Evolutionary conservation across 2,329 filamentous ascomycete species (phyloP).

Genomic region (Xylariaceae sp.): DNA sequence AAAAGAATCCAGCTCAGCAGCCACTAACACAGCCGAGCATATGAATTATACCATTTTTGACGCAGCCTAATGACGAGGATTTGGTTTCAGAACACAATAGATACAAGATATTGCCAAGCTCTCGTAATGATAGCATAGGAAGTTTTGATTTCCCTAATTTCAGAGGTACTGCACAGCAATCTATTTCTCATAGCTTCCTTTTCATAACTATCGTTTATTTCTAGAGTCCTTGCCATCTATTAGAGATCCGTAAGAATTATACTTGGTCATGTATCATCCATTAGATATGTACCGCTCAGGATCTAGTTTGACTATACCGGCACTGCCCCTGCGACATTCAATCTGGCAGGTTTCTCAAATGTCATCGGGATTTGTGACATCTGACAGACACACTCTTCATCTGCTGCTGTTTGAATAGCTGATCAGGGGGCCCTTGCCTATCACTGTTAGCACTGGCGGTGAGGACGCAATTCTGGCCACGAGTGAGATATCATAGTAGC

Average conservation of each 20-base stretch:
- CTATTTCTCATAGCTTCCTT: background rate
- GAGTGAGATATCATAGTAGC: background rate
- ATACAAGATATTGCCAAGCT: background rate
- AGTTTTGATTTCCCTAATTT: background rate
- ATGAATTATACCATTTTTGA: background rate
- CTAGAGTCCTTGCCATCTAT: background rate
- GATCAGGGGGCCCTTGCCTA: background rate
- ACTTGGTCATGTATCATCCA: background rate
- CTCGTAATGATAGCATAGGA: background rate
- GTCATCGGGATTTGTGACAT: background rate
- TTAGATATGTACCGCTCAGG: background rate
- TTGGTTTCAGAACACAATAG: background rate
- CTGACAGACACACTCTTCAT: background rate
- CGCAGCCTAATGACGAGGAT: background rate
- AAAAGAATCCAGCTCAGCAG: background rate
- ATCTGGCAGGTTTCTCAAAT: background rate
- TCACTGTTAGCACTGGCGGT: background rate
- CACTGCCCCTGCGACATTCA: background rate
- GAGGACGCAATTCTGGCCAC: background rate
- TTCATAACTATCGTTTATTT: background rate
- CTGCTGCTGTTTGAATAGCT: background rate
- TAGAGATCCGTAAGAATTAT: background rate
- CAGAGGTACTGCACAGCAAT: background rate
- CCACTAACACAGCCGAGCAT: background rate
- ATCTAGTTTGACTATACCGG: background rate